Evolutionary conservation across 2,329 filamentous ascomycete genomes (phyloP), one percentile per base, ranked within the genome.

Genomic region (Metarhizium rileyi): DNA sequence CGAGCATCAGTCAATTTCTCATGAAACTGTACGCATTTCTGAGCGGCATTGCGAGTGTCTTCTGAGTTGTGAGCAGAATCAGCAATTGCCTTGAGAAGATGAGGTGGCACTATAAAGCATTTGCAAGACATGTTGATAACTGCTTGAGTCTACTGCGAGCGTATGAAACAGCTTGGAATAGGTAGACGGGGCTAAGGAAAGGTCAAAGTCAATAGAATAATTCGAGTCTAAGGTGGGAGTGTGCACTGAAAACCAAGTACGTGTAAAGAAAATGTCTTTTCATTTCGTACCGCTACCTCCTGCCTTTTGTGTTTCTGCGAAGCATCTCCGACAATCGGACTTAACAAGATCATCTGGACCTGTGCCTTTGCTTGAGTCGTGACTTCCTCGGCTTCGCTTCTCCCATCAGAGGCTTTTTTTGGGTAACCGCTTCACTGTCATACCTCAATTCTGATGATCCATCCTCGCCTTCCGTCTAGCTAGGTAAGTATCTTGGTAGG

Each of bases 71-170:
- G 52, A 3, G 63, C 54, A 35, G 66, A 68, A 44, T 70, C 62
- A 30, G 69, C 68, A 47, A 76, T 72, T 48, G 64, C 65, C 28
- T 58, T 62, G 22, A 76, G 65, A 10, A 76, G 63, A 50, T 76
- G 69, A 20, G 73, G 72, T 20, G 72, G 72, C 4, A 75, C 66
- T 50, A 73, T 67, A 51, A 62, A 68, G 59, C 69, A 73, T 50
- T 57, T 59, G 36, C 50, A 50, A 35, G 56, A 20, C 57, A 59
- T 59, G 45, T 18, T 49, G 44, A 23, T 46, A 25, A 28, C 14
- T 14, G 30, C 43, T 18, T 9, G 36, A 49, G 22, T 14, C 20
- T 23, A 25, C 7, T 2, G 18, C 38, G 9, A 25, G 12, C 4
- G 4, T 42, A 22, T 16, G 2, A 22, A 14, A 10, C 2, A 25